A percentile compares a stretch with the other conserved stretches of the same genome.
phyloP scores from a whole-genome alignment of 768 basidiomycete genomes.

The Hortiboletus campestris region DNA sequence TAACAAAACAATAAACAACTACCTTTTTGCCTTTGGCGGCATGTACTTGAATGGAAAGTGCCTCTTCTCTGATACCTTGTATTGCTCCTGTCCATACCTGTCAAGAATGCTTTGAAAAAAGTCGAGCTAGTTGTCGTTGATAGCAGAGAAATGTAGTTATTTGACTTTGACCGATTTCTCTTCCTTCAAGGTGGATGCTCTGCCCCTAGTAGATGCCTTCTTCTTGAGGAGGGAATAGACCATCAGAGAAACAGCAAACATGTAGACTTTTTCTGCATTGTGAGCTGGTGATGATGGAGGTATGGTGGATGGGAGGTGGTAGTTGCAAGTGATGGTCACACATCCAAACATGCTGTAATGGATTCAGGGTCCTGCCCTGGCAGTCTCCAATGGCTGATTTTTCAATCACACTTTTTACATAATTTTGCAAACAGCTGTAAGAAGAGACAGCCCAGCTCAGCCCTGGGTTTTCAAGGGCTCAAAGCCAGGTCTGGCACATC shows the following conservation, averaged over 20 bases:
- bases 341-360: background rate
- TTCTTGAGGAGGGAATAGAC: background rate
- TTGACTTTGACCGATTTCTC: slow-evolving; percentile 6
- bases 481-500: too few species aligned
- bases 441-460: too few species aligned
- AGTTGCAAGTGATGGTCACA: background rate
- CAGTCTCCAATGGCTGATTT: background rate
- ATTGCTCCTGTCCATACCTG: slow-evolving; percentile 8
- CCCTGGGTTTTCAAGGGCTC: too few species aligned
- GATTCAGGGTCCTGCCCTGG: background rate
- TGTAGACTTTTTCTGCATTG: background rate
- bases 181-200: background rate
- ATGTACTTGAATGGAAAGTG: slow-evolving; percentile 11
- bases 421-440: background rate
- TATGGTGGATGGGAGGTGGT: background rate
- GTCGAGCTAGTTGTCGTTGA: background rate
- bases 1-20: background rate
- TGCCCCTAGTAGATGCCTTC: background rate
- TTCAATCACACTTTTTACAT: background rate
- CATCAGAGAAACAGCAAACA: background rate
- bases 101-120: slow-evolving; percentile 4
- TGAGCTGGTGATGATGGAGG: background rate
- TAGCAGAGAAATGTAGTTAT: background rate
- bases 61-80: slow-evolving; percentile 22
- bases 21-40: slow-evolving; percentile 1